Percentiles rank a stretch among this genome's conserved stretches.
Evolutionary conservation across 176 grass and related monocot species (phyloP).

Genomic region (Ananas comosus): DNA sequence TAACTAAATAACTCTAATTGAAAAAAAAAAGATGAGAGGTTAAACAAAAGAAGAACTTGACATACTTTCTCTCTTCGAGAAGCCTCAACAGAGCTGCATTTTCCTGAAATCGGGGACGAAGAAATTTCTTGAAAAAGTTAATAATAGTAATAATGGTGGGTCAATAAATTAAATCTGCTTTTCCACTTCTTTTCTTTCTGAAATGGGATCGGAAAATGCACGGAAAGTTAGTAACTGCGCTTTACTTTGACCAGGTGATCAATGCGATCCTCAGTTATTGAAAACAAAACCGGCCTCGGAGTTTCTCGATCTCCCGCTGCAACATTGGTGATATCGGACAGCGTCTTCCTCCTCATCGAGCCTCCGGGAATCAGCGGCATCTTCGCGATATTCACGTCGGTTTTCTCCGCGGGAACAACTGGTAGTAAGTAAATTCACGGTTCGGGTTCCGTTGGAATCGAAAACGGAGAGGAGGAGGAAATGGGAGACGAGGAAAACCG

Average conservation of each 20-base stretch:
- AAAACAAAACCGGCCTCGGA: not conserved
- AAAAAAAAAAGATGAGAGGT: not conserved
- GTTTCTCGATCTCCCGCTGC: not conserved
- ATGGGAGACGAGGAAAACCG: no score
- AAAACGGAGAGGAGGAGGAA: no score
- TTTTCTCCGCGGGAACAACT: no score
- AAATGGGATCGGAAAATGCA: not conserved
- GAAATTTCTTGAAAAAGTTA: no score
- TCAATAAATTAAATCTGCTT: not conserved
- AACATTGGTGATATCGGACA: conserved; percentile 47
- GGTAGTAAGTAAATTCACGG: no score
- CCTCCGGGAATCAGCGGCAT: not conserved
- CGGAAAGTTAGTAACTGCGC: not conserved
- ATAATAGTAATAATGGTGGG: not conserved
- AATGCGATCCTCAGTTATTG: not conserved
- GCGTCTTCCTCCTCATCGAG: conserved; percentile 35
- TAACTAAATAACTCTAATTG: not conserved
- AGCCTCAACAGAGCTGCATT: conserved; percentile 33
- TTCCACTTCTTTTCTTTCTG: not conserved
- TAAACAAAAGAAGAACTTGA: not conserved
- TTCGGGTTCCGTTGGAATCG: no score
- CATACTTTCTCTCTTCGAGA: conserved; percentile 37
- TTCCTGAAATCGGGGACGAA: conserved; percentile 10
- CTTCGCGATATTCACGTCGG: not conserved
- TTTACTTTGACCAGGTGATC: conserved; percentile 27